Conservation (phyloP, 371 early-diverging fungal species). For the Saksenaea vasiformis region DNA sequence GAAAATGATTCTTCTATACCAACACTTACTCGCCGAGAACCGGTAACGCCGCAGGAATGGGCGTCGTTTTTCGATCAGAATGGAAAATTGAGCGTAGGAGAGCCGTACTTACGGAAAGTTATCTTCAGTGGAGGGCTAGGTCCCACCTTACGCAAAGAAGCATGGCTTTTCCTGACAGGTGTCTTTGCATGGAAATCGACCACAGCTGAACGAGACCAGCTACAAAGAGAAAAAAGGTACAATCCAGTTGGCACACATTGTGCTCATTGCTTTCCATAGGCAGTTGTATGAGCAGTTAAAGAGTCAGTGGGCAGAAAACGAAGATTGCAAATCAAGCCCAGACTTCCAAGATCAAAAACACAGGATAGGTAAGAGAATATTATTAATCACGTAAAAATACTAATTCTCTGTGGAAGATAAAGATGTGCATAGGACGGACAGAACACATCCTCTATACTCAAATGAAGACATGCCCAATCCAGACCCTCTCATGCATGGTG, state of each 20-base stretch:
- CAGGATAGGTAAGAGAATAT: constrained; percentile 66
- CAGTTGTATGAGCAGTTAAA: constrained; percentile 32
- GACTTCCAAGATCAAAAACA: constrained; percentile 79
- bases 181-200: constrained; percentile 83
- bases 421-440: constrained; percentile 92
- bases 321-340: constrained; percentile 46
- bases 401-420: constrained; percentile 59
- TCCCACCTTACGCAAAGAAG: constrained; percentile 69
- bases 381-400: background rate
- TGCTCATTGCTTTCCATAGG: background rate
- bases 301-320: constrained; percentile 70
- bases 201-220: constrained; percentile 58
- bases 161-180: constrained; percentile 84
- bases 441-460: constrained; percentile 78
- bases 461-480: constrained; percentile 64
- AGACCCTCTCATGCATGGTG: constrained; percentile 44
- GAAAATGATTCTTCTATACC: constrained; percentile 48
- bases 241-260: background rate
- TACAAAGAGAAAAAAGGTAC: constrained; percentile 56
- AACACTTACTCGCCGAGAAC: constrained; percentile 53
- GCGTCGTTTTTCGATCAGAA: constrained; percentile 64
- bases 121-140: constrained; percentile 82
- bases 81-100: constrained; percentile 57
- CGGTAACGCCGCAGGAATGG: constrained; percentile 79
- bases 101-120: constrained; percentile 55